Percentiles rank a stretch among this genome's conserved stretches.
phyloP scores from a whole-genome alignment of 2,329 filamentous ascomycete genomes.

The Cordyceps fumosorosea region DNA sequence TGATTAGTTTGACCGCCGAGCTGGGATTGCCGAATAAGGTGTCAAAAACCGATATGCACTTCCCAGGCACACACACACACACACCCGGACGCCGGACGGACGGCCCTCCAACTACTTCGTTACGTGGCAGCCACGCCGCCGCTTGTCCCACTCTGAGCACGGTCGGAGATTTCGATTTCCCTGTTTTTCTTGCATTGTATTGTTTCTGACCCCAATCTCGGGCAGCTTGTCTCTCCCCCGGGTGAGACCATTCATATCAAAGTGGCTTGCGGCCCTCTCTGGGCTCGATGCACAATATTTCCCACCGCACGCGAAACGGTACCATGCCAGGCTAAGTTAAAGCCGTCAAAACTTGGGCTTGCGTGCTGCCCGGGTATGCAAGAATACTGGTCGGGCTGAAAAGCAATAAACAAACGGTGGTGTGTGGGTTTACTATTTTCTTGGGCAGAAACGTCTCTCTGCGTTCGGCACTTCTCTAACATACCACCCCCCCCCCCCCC shows the following conservation, averaged over 20 bases:
- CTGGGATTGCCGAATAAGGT: background rate
- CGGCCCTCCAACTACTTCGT: background rate
- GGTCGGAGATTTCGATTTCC: slow-evolving; percentile 8
- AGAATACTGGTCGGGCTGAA: slow-evolving; percentile 11
- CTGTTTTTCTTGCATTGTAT: slow-evolving; percentile 6
- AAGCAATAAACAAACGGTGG: slow-evolving; percentile 2
- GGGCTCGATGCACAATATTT: background rate
- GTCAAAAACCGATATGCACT: background rate
- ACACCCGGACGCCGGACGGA: background rate
- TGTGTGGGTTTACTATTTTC: background rate
- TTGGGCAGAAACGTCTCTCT: no score
- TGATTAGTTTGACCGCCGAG: background rate
- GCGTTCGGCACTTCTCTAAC: no score
- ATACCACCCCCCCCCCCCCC: no score
- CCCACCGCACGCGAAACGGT: background rate
- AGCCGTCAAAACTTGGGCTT: background rate
- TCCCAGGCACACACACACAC: background rate
- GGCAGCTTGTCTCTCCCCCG: background rate
- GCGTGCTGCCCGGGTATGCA: background rate
- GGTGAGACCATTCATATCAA: background rate
- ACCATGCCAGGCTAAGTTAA: slow-evolving; percentile 7
- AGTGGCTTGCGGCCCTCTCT: background rate
- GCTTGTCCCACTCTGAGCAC: slow-evolving; percentile 9
- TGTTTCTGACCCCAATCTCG: background rate
- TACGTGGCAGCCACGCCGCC: slow-evolving; percentile 8